These are phyloP conservation scores for Podila horticola DNA, from an alignment of 192 early-diverging fungal species.

Conservation along the genomic window DNA sequence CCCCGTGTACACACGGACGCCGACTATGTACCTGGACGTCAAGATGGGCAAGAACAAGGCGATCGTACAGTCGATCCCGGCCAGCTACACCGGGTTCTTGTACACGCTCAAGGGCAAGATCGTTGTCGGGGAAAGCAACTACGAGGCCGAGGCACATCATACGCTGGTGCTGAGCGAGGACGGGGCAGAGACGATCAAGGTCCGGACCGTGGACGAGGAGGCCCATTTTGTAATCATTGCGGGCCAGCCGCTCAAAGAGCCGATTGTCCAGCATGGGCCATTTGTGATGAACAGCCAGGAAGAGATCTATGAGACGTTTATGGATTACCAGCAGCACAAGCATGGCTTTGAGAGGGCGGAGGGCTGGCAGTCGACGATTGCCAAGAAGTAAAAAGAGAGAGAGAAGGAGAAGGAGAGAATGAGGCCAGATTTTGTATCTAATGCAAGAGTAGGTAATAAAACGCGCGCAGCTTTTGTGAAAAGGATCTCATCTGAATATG, in stretches of 20 bases:
- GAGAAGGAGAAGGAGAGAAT: too few relatives aligned
- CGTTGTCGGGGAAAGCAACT: constrained; percentile 54
- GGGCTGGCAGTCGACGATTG: constrained; percentile 55
- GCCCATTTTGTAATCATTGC: constrained; percentile 48
- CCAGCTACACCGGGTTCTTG: constrained; percentile 61
- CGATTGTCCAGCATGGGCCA: constrained; percentile 62
- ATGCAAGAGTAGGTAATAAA: too few relatives aligned
- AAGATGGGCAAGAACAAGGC: constrained; percentile 65
- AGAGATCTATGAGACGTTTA: constrained; percentile 61
- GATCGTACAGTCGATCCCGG: constrained; percentile 63
- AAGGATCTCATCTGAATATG: too few relatives aligned
- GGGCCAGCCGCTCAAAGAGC: constrained; percentile 57
- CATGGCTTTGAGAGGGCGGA: constrained; percentile 74
- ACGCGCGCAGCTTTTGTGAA: too few relatives aligned
- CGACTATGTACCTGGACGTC: constrained; percentile 80
- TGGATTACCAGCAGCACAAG: constrained; percentile 65
- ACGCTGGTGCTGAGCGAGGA: constrained; percentile 14
- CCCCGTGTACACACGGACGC: constrained; percentile 75
- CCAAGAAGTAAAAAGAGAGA: not conserved
- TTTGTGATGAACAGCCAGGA: constrained; percentile 71
- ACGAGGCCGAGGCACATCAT: constrained; percentile 40
- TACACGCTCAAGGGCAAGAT: constrained; percentile 63
- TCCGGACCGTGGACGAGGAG: constrained; percentile 18
- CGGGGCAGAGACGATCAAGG: constrained; percentile 3
- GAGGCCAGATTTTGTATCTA: too few relatives aligned